phyloP scores from a whole-genome alignment of 164 flowering plant species.

The Kingdonia uniflora region DNA sequence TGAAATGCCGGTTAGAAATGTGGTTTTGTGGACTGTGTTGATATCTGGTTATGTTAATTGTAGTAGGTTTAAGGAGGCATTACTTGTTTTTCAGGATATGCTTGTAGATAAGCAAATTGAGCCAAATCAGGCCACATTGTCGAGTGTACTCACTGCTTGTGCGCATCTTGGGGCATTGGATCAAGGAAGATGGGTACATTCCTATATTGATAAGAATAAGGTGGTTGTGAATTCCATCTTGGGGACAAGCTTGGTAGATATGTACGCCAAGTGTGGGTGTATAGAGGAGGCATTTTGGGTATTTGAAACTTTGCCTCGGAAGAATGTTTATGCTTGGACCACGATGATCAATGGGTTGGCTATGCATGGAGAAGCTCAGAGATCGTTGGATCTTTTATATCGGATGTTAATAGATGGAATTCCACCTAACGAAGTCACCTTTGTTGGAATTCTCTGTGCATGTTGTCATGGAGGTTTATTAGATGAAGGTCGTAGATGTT shows the following conservation, averaged over 20 bases:
- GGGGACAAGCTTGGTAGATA: constrained; percentile 32
- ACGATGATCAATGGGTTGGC: too few relatives aligned
- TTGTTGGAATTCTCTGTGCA: too few relatives aligned
- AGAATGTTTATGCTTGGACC: too few relatives aligned
- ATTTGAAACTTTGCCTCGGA: too few relatives aligned
- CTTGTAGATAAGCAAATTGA: constrained; percentile 9
- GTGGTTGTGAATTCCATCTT: constrained; percentile 14
- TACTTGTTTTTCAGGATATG: constrained; percentile 23
- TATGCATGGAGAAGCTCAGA: too few relatives aligned
- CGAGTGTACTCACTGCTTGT: constrained; percentile 29
- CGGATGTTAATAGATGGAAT: too few relatives aligned
- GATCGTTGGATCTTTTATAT: too few relatives aligned
- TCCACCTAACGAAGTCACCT: too few relatives aligned
- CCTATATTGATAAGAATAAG: constrained; percentile 13
- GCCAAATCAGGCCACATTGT: constrained; percentile 20
- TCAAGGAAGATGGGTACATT: constrained; percentile 24
- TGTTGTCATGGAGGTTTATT: too few relatives aligned
- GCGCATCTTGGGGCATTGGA: constrained; percentile 26
- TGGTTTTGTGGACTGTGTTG: constrained; percentile 28
- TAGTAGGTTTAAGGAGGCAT: constrained; percentile 19
- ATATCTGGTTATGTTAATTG: constrained; percentile 24
- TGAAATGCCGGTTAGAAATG: constrained; percentile 20
- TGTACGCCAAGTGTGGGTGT: too few relatives aligned
- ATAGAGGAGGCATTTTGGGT: too few relatives aligned
- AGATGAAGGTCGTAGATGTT: too few relatives aligned